These are phyloP conservation scores for Canavalia ensiformis DNA, from an alignment of 306 rosid genomes.

Conservation along the genomic window DNA sequence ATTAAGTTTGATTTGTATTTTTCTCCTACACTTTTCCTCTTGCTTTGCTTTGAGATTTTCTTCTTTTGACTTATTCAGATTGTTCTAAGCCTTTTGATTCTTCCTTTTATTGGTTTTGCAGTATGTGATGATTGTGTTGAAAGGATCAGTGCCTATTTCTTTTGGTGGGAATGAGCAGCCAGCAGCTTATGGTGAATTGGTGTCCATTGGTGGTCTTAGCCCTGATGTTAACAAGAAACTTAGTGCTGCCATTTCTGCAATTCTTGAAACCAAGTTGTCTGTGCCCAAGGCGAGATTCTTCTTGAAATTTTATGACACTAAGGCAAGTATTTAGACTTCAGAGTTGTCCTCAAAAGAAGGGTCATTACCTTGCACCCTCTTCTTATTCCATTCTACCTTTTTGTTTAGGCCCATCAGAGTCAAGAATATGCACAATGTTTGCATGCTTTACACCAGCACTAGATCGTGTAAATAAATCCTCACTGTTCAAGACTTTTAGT, in stretches of 20 bases:
- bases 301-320: slow-evolving; percentile 80
- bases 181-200: slow-evolving; percentile 90
- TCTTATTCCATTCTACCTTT: slow-evolving; percentile 79
- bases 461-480: slow-evolving; percentile 75
- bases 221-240: slow-evolving; percentile 83
- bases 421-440: slow-evolving; percentile 96
- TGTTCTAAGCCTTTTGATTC: background rate
- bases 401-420: slow-evolving; percentile 88
- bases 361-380: slow-evolving; percentile 52
- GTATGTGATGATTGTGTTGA: slow-evolving; percentile 91
- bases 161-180: slow-evolving; percentile 86
- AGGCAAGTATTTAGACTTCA: slow-evolving; percentile 64
- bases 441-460: slow-evolving; percentile 98
- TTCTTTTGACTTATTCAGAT: slow-evolving; percentile 1
- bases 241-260: slow-evolving; percentile 75
- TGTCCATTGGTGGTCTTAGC: slow-evolving; percentile 83
- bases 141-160: slow-evolving; percentile 85
- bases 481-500: slow-evolving; percentile 27
- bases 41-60: background rate
- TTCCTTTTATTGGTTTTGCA: slow-evolving; percentile 46
- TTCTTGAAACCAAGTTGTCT: slow-evolving; percentile 79
- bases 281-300: slow-evolving; percentile 79
- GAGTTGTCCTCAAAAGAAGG: slow-evolving; percentile 46
- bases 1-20: background rate
- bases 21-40: background rate